A percentile compares a stretch with the other conserved stretches of the same genome.
Evolutionary conservation across 2,329 filamentous ascomycete species (phyloP).

Genomic region (Aspergillus sp.): DNA sequence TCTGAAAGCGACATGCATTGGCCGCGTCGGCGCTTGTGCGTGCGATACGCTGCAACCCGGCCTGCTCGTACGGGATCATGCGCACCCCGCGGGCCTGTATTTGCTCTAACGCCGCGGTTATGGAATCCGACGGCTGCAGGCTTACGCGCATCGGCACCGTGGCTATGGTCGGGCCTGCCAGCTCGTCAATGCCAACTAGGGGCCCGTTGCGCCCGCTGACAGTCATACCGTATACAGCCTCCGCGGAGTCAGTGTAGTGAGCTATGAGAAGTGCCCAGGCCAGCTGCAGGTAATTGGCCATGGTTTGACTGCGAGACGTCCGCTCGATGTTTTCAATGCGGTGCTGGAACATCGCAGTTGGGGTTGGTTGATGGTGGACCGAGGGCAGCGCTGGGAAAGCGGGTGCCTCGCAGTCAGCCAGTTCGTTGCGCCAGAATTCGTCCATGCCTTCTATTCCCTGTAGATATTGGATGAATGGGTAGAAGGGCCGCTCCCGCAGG

Average conservation of each 20-base stretch:
- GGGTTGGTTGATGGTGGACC: background rate
- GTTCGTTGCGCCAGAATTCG: too few relatives aligned
- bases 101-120: background rate
- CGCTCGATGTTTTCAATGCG: background rate
- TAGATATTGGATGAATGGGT: too few relatives aligned
- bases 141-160: background rate
- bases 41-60: slow-evolving; percentile 48
- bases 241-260: background rate
- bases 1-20: slow-evolving; percentile 40
- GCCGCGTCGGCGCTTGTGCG: slow-evolving; percentile 46
- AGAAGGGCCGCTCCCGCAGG: too few relatives aligned
- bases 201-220: background rate
- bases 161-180: slow-evolving; percentile 1
- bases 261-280: background rate
- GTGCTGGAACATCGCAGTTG: background rate
- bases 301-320: background rate
- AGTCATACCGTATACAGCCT: background rate
- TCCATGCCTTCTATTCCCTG: too few relatives aligned
- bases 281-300: background rate
- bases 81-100: background rate
- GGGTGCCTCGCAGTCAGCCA: too few relatives aligned
- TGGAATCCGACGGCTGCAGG: background rate
- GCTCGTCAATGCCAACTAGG: background rate
- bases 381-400: too few relatives aligned
- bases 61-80: slow-evolving; percentile 48